These are phyloP conservation scores for Annulohypoxylon moriforme DNA, from an alignment of 495 filamentous ascomycete species.

Conservation along the genomic window DNA sequence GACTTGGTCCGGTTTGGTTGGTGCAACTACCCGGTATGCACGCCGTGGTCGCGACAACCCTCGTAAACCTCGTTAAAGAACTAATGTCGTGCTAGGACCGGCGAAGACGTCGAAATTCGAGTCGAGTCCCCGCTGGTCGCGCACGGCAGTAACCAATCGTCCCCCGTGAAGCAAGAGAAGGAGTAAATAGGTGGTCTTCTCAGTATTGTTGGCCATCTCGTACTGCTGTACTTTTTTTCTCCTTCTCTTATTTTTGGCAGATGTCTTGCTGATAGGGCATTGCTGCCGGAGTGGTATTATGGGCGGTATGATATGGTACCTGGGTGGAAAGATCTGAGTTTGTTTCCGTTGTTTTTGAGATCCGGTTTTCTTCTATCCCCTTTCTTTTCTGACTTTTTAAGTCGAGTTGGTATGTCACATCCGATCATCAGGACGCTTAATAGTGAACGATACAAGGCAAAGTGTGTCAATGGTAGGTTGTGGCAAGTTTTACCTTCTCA, in stretches of 20 bases:
- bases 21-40: constrained; percentile 21
- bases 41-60: not conserved
- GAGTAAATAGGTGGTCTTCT: constrained; percentile 28
- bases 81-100: constrained; percentile 42
- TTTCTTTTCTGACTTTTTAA: constrained; percentile 36
- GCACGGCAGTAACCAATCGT: constrained; percentile 62
- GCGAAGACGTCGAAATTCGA: constrained; percentile 62
- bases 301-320: not conserved
- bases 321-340: constrained; percentile 11
- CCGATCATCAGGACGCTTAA: constrained; percentile 36
- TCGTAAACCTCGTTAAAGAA: not conserved
- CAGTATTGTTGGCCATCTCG: not conserved
- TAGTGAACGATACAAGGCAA: constrained; percentile 38
- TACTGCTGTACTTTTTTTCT: not conserved
- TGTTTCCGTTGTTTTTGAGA: constrained; percentile 33
- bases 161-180: constrained; percentile 61
- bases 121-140: constrained; percentile 62
- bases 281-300: not conserved
- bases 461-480: constrained; percentile 29
- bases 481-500: constrained; percentile 35
- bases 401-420: constrained; percentile 43
- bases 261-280: not conserved
- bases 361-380: constrained; percentile 19
- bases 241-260: not conserved
- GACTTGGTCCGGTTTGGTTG: not conserved